Conservation (phyloP, 495 filamentous ascomycete genomes). For the Bacidia rubella region DNA sequence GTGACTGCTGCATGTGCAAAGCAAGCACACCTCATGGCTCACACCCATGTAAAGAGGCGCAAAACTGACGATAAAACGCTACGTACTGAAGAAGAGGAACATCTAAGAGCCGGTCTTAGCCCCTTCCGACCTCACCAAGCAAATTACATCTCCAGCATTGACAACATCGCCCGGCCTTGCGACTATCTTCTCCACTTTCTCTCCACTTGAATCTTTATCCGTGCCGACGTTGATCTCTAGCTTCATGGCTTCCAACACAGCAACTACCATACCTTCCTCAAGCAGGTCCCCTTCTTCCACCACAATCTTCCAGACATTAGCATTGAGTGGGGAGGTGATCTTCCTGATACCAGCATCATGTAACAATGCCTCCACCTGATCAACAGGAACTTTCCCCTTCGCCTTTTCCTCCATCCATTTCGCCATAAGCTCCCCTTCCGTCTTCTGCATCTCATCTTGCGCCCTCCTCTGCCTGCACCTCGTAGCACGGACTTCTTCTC, state of each 20-base stretch:
- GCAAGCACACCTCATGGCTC: no score
- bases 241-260: conserved; percentile 44
- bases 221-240: conserved; percentile 35
- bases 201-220: conserved; percentile 17
- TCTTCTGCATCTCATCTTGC: conserved; percentile 32
- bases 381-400: conserved; percentile 27
- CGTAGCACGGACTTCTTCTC: conserved; percentile 30
- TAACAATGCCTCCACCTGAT: conserved; percentile 29
- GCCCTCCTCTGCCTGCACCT: conserved; percentile 28
- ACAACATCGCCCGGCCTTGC: conserved; percentile 31
- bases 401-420: conserved; percentile 36
- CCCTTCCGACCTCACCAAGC: conserved; percentile 21
- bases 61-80: no score
- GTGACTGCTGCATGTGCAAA: no score
- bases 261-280: conserved; percentile 23
- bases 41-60: no score
- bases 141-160: conserved; percentile 25
- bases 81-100: no score
- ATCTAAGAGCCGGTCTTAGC: no score
- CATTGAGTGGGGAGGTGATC: conserved; percentile 36
- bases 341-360: conserved; percentile 30
- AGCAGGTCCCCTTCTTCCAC: conserved; percentile 31
- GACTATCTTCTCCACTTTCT: conserved; percentile 27
- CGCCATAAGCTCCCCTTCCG: conserved; percentile 30
- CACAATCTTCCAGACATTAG: conserved; percentile 46